Percentiles rank a stretch among this genome's conserved stretches.
Conservation (phyloP, 306 rosid genomes). For the Castanea sativa region DNA sequence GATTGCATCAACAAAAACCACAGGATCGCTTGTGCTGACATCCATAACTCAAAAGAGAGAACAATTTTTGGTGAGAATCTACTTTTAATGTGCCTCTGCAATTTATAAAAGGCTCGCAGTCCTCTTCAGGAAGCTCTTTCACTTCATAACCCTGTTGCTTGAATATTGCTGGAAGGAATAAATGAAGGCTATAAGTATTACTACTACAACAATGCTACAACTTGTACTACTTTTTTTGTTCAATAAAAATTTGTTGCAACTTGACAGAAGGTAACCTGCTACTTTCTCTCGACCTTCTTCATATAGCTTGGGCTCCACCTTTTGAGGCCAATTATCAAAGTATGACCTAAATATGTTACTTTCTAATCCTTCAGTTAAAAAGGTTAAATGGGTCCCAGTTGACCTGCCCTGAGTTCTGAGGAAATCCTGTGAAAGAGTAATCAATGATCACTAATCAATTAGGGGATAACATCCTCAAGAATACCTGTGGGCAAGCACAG, state of each 20-base stretch:
- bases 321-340: conserved; percentile 79
- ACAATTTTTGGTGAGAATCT: conserved; percentile 29
- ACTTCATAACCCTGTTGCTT: conserved; percentile 97
- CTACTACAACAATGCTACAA: background rate
- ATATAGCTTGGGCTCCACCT: conserved; percentile 65
- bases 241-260: background rate
- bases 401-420: conserved; percentile 83
- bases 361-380: conserved; percentile 86
- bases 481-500: conserved; percentile 11
- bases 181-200: conserved; percentile 22
- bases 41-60: background rate
- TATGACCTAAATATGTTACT: conserved; percentile 59
- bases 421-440: conserved; percentile 56
- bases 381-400: conserved; percentile 57
- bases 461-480: conserved; percentile 12
- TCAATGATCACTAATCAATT: conserved; percentile 15
- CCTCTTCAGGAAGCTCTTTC: conserved; percentile 86
- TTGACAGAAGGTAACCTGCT: conserved; percentile 63
- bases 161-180: conserved; percentile 70
- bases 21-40: conserved; percentile 5
- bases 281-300: conserved; percentile 98
- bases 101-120: conserved; percentile 56
- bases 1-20: conserved; percentile 20
- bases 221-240: conserved; percentile 3
- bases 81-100: conserved; percentile 76